A percentile compares a stretch with the other conserved stretches of the same genome.
Evolutionary conservation across 2,329 filamentous ascomycete genomes (phyloP).

Genomic region (Penicillium decumbens): DNA sequence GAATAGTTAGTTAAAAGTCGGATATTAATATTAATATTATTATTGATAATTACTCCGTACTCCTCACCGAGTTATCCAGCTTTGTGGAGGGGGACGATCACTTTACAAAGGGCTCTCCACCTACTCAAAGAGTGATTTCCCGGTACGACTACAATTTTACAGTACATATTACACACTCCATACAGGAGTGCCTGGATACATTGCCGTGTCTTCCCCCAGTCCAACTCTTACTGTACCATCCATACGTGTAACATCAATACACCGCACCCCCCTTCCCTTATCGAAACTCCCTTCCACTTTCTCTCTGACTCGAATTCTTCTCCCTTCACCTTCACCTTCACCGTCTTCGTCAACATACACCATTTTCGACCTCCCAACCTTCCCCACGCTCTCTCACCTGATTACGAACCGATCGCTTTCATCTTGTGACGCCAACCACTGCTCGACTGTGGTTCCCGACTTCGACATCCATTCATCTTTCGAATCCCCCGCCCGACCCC

Average conservation of each 20-base stretch:
- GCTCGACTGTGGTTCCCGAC: slow-evolving; percentile 14
- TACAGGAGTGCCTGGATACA: background rate
- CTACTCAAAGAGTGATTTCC: background rate
- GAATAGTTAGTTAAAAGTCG: too few species aligned
- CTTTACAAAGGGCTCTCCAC: slow-evolving; percentile 1
- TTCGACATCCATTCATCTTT: slow-evolving; percentile 12
- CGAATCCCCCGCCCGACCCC: slow-evolving; percentile 18
- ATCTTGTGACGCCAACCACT: slow-evolving; percentile 7
- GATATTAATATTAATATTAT: too few species aligned
- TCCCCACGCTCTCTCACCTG: background rate
- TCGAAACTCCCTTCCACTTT: background rate
- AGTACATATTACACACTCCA: background rate
- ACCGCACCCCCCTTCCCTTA: background rate
- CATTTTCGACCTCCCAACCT: background rate
- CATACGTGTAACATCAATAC: background rate
- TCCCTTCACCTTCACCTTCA: background rate
- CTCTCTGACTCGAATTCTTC: background rate
- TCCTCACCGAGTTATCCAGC: background rate
- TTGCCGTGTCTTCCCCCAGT: background rate
- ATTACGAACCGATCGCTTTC: background rate
- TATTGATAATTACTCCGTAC: too few species aligned
- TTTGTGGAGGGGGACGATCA: slow-evolving; percentile 3
- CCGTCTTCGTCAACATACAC: background rate
- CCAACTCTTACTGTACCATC: background rate
- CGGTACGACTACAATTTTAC: background rate